Evolutionary conservation across 2,329 filamentous ascomycete genomes (phyloP), one percentile per base, ranked within the genome.

Genomic region (Dendryphion nanum): DNA sequence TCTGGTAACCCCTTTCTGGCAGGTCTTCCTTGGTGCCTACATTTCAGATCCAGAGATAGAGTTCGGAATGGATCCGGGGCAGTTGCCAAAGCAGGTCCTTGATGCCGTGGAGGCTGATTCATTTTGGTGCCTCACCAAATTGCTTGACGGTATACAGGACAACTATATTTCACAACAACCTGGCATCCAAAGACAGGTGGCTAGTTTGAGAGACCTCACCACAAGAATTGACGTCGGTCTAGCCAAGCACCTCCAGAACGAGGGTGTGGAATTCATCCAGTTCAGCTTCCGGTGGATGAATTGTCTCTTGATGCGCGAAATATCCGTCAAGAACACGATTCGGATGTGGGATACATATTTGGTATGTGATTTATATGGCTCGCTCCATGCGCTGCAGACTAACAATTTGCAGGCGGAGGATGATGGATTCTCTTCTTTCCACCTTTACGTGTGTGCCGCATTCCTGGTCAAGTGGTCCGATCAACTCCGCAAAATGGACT

Each of bases 251-350:
- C 75, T 98, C 28, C 89, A 96, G 61, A 79, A 79, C 17, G 89
- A 97, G 66, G 85, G 89, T 20, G 89, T 98, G 18, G 93, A 98
- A 63, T 98, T 98, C 60, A 98, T 98, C 57, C 93, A 98, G 62
- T 98, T 98, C 69, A 96, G 89, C 67, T 98, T 98, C 64, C 79
- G 93, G 40, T 98, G 93, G 93, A 98, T 98, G 93, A 98, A 98
- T 59, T 98, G 93, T 66, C 79, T 98, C 36, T 75, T 98, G 49
- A 98, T 98, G 93, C 81, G 93, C 47, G 93, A 98, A 70, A 86
- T 98, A 49, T 95, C 86, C 61, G 91, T 98, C 40, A 87, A 84
- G 64, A 97, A 96, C 63, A 96, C 89, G 1, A 95, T 98, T 48
- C 79, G 93, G 53, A 98, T 98, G 93, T 98, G 93, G 93, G 93